Evolutionary conservation across 108 stramenopile genomes (phyloP).

Genomic region (Skeletonema marinoi): DNA sequence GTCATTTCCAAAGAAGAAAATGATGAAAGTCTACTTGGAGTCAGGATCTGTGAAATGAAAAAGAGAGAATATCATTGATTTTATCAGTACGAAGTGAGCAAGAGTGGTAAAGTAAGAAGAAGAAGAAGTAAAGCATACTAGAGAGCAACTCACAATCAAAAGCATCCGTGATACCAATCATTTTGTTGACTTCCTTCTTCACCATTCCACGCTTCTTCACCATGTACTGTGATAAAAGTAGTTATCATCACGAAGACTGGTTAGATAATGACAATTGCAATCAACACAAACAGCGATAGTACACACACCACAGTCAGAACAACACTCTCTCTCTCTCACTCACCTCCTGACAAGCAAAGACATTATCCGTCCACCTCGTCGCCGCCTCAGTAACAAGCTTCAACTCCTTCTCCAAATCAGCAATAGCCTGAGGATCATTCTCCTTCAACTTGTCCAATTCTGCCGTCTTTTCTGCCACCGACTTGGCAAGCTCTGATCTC

Average conservation of each 20-base stretch:
- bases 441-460: conserved; percentile 77
- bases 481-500: conserved; percentile 50
- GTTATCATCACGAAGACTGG: neutral
- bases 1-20: neutral
- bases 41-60: neutral
- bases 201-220: conserved; percentile 91
- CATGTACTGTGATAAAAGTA: conserved; percentile 65
- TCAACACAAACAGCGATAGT: neutral
- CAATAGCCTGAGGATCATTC: conserved; percentile 89
- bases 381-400: conserved; percentile 74
- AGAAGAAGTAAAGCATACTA: neutral
- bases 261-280: neutral
- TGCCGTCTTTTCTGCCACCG: conserved; percentile 23
- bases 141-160: conserved; percentile 67
- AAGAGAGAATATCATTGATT: neutral
- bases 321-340: neutral
- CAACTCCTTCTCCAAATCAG: conserved; percentile 77
- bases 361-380: conserved; percentile 94
- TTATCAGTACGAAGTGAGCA: neutral
- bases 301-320: neutral
- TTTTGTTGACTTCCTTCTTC: conserved; percentile 76
- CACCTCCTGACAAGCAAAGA: conserved; percentile 67
- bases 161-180: conserved; percentile 64
- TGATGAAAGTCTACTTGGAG: neutral
- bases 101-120: neutral